Base-by-base conservation (phyloP, 2,329 filamentous ascomycete species). In the Ascochyta koolunga region DNA sequence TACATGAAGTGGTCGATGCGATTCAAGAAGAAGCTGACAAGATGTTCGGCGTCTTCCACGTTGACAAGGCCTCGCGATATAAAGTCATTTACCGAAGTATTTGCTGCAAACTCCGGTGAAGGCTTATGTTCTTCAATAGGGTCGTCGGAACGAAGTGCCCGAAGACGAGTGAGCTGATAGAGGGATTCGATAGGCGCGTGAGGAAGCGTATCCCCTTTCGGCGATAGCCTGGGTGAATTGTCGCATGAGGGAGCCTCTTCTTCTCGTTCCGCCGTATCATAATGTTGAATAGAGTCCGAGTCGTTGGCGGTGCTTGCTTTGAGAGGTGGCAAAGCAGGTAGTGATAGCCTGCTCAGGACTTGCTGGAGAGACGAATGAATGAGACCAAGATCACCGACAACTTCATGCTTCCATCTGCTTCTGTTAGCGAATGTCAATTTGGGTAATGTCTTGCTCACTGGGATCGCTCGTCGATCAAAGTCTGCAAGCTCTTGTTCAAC, bases 401-500 rank as follows among this genome's bases (percentile, higher is more conserved):
- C 58, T 3, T 60, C 66, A 31, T 53, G 54, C 43, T 66, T 70
- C 66, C 64, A 69, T 50, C 65, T 69, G 40, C 3, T 24, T 3
- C 33, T 25, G 18, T 55, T 43, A 58, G 38, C 38, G 2, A 18
- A 13, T 11, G 16, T 0, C 15, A 5, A 0, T 5, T 4, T 5
- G 4, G 3, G 15, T 13, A 5, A 5, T 24, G 1, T 9, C 21
- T 16, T 10, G 67, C 59, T 65, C 65, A 66, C 67, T 73, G 61
- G 33, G 68, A 69, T 25, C 72, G 54, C 53, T 82, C 80, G 53
- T 81, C 78, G 46, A 82, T 73, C 62, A 82, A 66, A 9, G 79
- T 81, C 63, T 73, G 70, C n/a, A 73, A 71, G 54, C 79, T 82
- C 56, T 82, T 82, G 61, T 83, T 82, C 43, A 82, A 71, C 25